A percentile compares a stretch with the other conserved stretches of the same genome.
These are phyloP conservation scores for Mucor racemosus DNA, from an alignment of 371 early-diverging fungal species.

Conservation along the genomic window DNA sequence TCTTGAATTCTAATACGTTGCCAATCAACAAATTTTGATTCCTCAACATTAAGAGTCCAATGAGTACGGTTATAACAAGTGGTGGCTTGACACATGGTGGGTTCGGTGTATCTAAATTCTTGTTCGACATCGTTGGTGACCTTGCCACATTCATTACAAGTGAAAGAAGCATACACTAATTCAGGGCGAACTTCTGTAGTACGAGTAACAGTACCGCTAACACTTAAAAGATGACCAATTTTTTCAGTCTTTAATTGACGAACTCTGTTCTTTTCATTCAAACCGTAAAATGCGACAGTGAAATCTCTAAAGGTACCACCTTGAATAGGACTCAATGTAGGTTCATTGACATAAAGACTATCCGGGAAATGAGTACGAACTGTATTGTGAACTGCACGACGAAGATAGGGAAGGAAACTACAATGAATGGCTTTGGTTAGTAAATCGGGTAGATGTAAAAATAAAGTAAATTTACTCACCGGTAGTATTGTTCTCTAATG, in stretches of 20 bases:
- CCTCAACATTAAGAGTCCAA: slow-evolving; percentile 87
- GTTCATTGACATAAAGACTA: slow-evolving; percentile 57
- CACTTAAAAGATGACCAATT: slow-evolving; percentile 87
- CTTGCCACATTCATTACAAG: slow-evolving; percentile 89
- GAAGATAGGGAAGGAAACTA: slow-evolving; percentile 86
- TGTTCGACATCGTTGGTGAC: slow-evolving; percentile 90
- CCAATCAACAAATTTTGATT: slow-evolving; percentile 97
- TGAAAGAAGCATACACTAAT: slow-evolving; percentile 91
- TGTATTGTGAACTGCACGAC: slow-evolving; percentile 82
- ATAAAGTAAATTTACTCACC: slow-evolving; percentile 45
- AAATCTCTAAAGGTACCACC: slow-evolving; percentile 64
- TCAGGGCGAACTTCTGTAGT: slow-evolving; percentile 99
- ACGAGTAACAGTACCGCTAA: slow-evolving; percentile 98
- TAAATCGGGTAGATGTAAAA: background rate
- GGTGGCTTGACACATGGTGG: slow-evolving; percentile 90
- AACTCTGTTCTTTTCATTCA: slow-evolving; percentile 68
- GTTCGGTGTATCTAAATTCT: slow-evolving; percentile 98
- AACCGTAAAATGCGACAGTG: slow-evolving; percentile 76
- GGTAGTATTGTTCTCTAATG: slow-evolving; percentile 76
- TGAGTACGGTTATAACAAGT: slow-evolving; percentile 87
- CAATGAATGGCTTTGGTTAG: background rate
- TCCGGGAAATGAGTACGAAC: slow-evolving; percentile 70
- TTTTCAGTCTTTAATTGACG: slow-evolving; percentile 89
- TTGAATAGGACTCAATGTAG: slow-evolving; percentile 30
- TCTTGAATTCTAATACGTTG: slow-evolving; percentile 99